These are phyloP conservation scores for Saprolegnia parasitica DNA, from an alignment of 352 stramenopile species.

Conservation along the genomic window DNA sequence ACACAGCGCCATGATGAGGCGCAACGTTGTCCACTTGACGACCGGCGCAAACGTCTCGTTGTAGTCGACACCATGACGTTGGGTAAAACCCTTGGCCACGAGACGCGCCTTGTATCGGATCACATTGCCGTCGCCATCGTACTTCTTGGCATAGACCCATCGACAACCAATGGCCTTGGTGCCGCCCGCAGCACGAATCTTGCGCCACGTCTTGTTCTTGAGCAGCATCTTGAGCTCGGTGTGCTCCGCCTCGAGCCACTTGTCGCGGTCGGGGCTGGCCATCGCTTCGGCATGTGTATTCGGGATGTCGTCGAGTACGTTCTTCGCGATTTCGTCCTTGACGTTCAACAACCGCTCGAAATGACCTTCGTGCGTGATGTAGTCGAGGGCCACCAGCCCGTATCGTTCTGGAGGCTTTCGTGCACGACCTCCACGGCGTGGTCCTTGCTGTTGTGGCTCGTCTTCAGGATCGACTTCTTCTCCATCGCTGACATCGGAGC, in stretches of 20 bases:
- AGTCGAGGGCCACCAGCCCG: neutral
- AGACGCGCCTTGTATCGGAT: conserved; percentile 33
- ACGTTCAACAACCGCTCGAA: neutral
- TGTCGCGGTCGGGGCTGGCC: conserved; percentile 11
- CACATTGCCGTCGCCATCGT: conserved; percentile 30
- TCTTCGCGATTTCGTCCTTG: neutral
- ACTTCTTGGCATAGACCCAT: conserved; percentile 31
- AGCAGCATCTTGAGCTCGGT: conserved; percentile 20
- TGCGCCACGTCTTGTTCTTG: conserved; percentile 21
- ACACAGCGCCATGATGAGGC: conserved; percentile 13
- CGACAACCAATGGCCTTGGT: conserved; percentile 26
- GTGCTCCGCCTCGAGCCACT: conserved; percentile 22
- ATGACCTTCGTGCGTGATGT: neutral
- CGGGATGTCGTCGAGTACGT: conserved; percentile 8
- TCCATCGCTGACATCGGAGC: no score
- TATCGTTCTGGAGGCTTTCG: neutral
- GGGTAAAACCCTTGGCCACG: conserved; percentile 33
- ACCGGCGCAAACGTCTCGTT: conserved; percentile 32
- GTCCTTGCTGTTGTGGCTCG: no score
- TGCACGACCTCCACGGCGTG: no score
- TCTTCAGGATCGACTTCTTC: no score
- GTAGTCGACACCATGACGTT: conserved; percentile 34
- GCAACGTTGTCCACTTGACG: conserved; percentile 22
- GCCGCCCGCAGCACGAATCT: conserved; percentile 8
- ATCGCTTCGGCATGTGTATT: conserved; percentile 24